Base-by-base conservation (phyloP, 1,284 basidiomycete species). In the Meira nashicola region DNA sequence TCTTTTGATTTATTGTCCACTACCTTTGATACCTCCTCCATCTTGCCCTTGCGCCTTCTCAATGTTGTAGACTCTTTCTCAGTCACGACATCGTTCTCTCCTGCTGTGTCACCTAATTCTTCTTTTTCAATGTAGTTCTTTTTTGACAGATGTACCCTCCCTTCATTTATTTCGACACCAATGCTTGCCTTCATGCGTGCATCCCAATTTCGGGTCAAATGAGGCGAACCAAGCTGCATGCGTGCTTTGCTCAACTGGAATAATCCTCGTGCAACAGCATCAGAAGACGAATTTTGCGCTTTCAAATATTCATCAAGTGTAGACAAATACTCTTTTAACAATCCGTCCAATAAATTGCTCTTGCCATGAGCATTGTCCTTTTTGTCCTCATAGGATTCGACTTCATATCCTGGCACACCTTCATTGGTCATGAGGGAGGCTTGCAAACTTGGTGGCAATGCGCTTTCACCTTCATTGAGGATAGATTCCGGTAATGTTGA, bases 291-390 rank as follows among this genome's bases (percentile, higher is more conserved):
- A 19, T 23, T 12, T 19, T n/a, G 40, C n/a, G 54, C 21, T 33
- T 11, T 47, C 39, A 49, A n/a, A 43, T 60, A 60, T 17, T 23
- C 55, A 23, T 57, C 59, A 6, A 55, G 21, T 15, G 51, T 19
- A 14, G 25, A 19, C 46, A 60, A 50, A 38, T 60, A 60, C n/a
- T 25, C 33, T 2, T 19, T 17, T 15, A 60, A 39, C 10, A 56
- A 37, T 14, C 39, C 39, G 23, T 57, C 55, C 4, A 43, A 19
- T 5, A 48, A 3, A 37, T 9, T 28, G 21, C 55, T 6, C 54
- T 52, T 21, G 9, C 38, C 55, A 25, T 19, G 33, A 2, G 44
- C 54, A 6, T 57, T 43, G 3, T 19, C 53, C 17, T 25, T 44
- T 14, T 23, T 44, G 8, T 57, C 55, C 25, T 49, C 11, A n/a